A percentile compares a stretch with the other conserved stretches of the same genome.
These are phyloP conservation scores for Leptomonas pyrrhocoris DNA, from an alignment of 208 protist genomes.

Conservation along the genomic window DNA sequence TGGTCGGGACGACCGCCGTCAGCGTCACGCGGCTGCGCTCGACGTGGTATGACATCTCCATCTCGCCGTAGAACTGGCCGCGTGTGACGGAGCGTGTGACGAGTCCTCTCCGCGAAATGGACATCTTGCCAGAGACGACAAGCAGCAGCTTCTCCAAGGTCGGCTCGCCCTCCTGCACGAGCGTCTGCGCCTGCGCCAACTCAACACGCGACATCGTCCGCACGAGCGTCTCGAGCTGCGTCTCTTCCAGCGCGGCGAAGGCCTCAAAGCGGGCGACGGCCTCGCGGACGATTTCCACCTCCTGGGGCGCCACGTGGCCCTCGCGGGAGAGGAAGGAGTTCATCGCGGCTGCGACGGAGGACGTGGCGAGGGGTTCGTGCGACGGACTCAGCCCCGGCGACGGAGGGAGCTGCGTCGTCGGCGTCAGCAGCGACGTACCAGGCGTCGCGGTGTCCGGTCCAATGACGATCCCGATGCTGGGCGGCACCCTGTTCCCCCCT, in stretches of 20 bases:
- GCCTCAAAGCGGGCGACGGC: slow-evolving; percentile 47
- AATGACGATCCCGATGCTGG: background rate
- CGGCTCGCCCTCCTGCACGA: slow-evolving; percentile 46
- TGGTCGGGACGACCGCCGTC: slow-evolving; percentile 32
- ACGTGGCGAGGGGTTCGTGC: slow-evolving; percentile 14
- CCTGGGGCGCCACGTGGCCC: slow-evolving; percentile 35
- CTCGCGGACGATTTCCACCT: slow-evolving; percentile 58
- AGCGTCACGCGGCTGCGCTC: slow-evolving; percentile 50
- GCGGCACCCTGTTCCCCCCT: background rate
- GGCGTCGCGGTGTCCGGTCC: slow-evolving; percentile 1
- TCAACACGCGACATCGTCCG: slow-evolving; percentile 51
- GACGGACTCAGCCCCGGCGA: background rate
- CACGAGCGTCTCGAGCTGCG: slow-evolving; percentile 65
- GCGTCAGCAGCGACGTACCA: background rate
- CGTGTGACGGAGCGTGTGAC: slow-evolving; percentile 35
- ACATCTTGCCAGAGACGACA: slow-evolving; percentile 54
- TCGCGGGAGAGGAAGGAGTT: slow-evolving; percentile 35
- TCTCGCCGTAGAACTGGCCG: slow-evolving; percentile 54
- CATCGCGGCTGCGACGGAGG: slow-evolving; percentile 36
- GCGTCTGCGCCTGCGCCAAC: slow-evolving; percentile 41
- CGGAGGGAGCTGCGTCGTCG: slow-evolving; percentile 18
- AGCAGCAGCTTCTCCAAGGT: slow-evolving; percentile 51
- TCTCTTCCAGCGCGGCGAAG: slow-evolving; percentile 65
- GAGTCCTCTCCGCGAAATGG: slow-evolving; percentile 40
- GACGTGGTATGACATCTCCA: slow-evolving; percentile 54